Conservation (phyloP, 2,329 filamentous ascomycete genomes). For the Tolypocladium sp. region DNA sequence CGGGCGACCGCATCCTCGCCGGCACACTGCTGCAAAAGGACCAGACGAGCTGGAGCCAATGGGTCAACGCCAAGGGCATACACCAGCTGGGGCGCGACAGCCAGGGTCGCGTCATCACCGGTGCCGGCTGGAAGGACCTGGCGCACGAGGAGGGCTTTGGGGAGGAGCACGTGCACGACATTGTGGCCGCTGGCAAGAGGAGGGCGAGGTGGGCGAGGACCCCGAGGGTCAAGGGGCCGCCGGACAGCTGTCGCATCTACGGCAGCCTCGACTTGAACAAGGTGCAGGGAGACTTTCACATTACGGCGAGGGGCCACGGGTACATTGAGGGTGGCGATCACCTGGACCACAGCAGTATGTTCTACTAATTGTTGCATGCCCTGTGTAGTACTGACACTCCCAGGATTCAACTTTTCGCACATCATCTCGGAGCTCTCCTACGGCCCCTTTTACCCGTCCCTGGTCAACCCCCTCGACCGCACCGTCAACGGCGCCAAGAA, state of each 20-base stretch:
- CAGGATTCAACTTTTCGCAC: slow-evolving; percentile 96
- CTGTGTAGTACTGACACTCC: background rate
- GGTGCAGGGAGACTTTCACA: slow-evolving; percentile 96
- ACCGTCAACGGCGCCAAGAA: slow-evolving; percentile 67
- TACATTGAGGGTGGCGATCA: slow-evolving; percentile 73
- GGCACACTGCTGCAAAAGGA: slow-evolving; percentile 65
- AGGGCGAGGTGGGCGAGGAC: slow-evolving; percentile 67
- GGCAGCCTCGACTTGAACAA: slow-evolving; percentile 89
- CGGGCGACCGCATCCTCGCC: slow-evolving; percentile 84
- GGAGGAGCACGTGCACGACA: slow-evolving; percentile 87
- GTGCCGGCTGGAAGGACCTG: slow-evolving; percentile 43
- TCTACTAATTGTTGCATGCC: background rate
- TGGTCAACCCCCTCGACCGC: slow-evolving; percentile 88
- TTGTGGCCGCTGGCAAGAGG: slow-evolving; percentile 60
- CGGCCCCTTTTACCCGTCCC: slow-evolving; percentile 89
- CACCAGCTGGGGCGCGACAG: slow-evolving; percentile 49
- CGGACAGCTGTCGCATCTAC: slow-evolving; percentile 80
- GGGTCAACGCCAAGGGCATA: slow-evolving; percentile 63
- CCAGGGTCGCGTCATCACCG: slow-evolving; percentile 45
- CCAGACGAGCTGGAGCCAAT: slow-evolving; percentile 71
- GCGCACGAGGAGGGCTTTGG: slow-evolving; percentile 53
- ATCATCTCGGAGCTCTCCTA: slow-evolving; percentile 94
- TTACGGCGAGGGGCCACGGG: slow-evolving; percentile 91
- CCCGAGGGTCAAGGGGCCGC: slow-evolving; percentile 49
- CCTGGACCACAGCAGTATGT: slow-evolving; percentile 70